Evolutionary conservation across 768 basidiomycete species (phyloP), one percentile per base, ranked within the genome.

Genomic region (Tulasnella sp.): DNA sequence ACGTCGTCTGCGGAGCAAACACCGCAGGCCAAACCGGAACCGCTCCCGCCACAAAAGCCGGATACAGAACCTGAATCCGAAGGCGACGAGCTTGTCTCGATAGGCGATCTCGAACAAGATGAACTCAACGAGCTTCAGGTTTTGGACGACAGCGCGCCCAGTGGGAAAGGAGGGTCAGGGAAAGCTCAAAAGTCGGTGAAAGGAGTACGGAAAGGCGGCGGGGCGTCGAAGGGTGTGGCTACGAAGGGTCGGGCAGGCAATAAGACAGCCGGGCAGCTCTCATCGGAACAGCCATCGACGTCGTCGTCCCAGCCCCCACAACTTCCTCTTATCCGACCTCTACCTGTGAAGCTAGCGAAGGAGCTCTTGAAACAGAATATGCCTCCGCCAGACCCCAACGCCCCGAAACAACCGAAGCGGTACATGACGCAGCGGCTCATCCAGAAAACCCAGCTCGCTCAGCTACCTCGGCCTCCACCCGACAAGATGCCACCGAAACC

Each of bases 401-500:
- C 64, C 14, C 71, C 71, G 5, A 36, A 44, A 22, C 71, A 72
- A 35, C 71, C 71, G n/a, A 63, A 66, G 62, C 64, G 62, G 40
- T 72, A 72, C 71, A 72, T 64, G 62, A 72, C 71, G 19, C 62
- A 63, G 40, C 71, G 71, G 17, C 26, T 70, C 17, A 70, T 70
- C 29, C 59, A 59, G 52, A 72, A 80, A 82, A 32, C 83, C 86
- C 17, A 87, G 84, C 47, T 77, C 42, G n/a, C 73, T 35, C 72
- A 76, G 5, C 71, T 78, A 76, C 40, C 72, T 41, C 74, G 71
- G 76, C 88, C 88, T 75, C 75, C 75, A 75, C 76, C 73, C 74
- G 73, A 79, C 76, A 87, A 91, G 72, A 92, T 91, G 83, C 90
- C 92, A 29, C 88, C 91, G 36, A 95, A 95, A 80, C 96, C 95